A percentile compares a stretch with the other conserved stretches of the same genome.
Evolutionary conservation across 305 asterid genomes (phyloP).

Genomic region (Euphrasia arctica): DNA sequence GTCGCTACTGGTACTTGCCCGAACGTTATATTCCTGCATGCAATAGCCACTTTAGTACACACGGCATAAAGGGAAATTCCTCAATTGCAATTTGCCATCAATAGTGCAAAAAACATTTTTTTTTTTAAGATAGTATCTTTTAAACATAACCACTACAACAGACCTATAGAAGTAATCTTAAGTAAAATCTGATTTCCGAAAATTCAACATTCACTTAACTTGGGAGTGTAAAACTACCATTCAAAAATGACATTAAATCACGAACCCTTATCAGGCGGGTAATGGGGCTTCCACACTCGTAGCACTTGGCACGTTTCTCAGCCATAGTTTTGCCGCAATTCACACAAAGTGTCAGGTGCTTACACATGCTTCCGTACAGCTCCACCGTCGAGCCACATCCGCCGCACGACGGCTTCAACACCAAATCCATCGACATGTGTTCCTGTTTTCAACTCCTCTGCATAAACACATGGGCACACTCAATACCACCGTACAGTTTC

Average conservation of each 20-base stretch:
- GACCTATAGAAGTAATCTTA: constrained; percentile 12
- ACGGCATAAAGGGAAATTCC: neutral
- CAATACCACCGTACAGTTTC: neutral
- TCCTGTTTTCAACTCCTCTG: constrained; percentile 25
- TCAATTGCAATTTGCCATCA: constrained; percentile 6
- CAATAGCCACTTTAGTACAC: constrained; percentile 13
- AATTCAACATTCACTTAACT: neutral
- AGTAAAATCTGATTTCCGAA: neutral
- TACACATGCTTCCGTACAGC: constrained; percentile 90
- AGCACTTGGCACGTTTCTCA: constrained; percentile 59
- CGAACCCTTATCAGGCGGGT: constrained; percentile 81
- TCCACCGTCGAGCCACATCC: constrained; percentile 82
- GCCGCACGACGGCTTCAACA: constrained; percentile 78
- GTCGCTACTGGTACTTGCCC: constrained; percentile 68
- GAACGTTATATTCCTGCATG: constrained; percentile 85
- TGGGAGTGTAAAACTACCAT: neutral
- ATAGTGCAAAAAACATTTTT: constrained; percentile 6
- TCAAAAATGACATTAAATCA: neutral
- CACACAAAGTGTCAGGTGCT: constrained; percentile 84
- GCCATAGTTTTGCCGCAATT: constrained; percentile 89
- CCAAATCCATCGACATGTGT: constrained; percentile 64
- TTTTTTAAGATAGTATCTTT: neutral
- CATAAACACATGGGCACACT: constrained; percentile 15
- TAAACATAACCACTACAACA: neutral
- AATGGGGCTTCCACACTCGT: constrained; percentile 76